phyloP scores from a whole-genome alignment of 495 filamentous ascomycete species.

The Neurospora cerealis region DNA sequence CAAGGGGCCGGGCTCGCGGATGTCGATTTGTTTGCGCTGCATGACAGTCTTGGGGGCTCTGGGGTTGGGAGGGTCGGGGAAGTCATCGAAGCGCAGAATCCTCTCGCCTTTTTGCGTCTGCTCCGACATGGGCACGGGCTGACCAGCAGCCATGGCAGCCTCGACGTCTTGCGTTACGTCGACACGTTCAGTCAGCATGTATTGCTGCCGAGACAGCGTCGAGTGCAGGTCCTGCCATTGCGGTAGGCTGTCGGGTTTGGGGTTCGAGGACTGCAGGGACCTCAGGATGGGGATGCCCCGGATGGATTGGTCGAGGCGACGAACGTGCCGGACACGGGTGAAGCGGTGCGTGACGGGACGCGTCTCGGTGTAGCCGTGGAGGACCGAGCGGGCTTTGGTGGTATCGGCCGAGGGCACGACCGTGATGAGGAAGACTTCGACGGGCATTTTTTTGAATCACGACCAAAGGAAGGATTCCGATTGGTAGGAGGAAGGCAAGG shows the following conservation, averaged over 20 bases:
- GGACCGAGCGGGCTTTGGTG: conserved; percentile 24
- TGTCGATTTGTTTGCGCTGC: conserved; percentile 28
- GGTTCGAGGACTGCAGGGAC: conserved; percentile 22
- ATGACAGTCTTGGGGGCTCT: conserved; percentile 18
- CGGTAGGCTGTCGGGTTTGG: conserved; percentile 1
- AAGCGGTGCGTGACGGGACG: conserved; percentile 20
- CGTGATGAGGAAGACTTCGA: conserved; percentile 35
- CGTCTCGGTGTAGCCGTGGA: conserved; percentile 33
- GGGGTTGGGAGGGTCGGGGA: conserved; percentile 30
- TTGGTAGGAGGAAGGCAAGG: not conserved
- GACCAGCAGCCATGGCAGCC: conserved; percentile 3
- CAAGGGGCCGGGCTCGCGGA: conserved; percentile 7
- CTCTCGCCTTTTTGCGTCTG: conserved; percentile 7
- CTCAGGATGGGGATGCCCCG: conserved; percentile 17
- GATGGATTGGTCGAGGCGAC: conserved; percentile 13
- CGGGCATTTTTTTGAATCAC: conserved; percentile 13
- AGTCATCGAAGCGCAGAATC: conserved; percentile 30
- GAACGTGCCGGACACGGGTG: conserved; percentile 26
- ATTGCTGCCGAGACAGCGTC: conserved; percentile 28
- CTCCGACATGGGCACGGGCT: not conserved
- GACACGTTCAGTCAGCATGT: conserved; percentile 29
- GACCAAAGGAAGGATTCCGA: not conserved
- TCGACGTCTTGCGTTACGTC: conserved; percentile 27
- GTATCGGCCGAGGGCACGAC: conserved; percentile 24
- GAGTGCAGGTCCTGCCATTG: conserved; percentile 32